Evolutionary conservation across 805 yeast species (phyloP), one percentile per base, ranked within the genome.

Genomic region (Ogataea methylovora): DNA sequence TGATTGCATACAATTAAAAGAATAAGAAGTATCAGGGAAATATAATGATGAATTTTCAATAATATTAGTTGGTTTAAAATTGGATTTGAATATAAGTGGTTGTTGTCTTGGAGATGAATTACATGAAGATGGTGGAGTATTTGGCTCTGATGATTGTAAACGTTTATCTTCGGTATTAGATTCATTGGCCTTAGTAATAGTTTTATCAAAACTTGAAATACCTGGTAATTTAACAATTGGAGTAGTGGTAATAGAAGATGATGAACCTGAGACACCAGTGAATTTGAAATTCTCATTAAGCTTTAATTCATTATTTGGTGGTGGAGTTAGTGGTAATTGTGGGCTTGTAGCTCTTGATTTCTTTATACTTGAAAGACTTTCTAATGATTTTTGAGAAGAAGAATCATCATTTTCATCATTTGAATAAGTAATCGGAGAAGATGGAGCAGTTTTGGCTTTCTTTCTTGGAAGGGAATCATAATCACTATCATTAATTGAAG

Each of bases 21-120:
- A 50, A 39, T 60, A 59, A 33, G 63, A 52, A n/a, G 65, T 60
- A 37, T 59, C 64, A 16, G 64, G 58, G 44, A 47, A 59, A 20
- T 38, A 43, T 28, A 47, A 46, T 11, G 54, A 47, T 10, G 54
- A 43, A 28, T 49, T 16, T 11, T 30, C 26, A n/a, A 23, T 9
- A 13, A 14, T 10, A 4, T 9, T 4, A 11, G 17, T 48, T 26
- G 43, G 38, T 20, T 42, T 39, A 3, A 13, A 6, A 4, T 22
- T 20, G 11, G 12, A 10, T 6, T 21, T 20, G n/a, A n/a, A n/a
- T n/a, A n/a, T n/a, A n/a, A n/a, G n/a, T 3, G 49, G 37, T 15
- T 37, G 10, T 37, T 41, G 42, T 25, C 31, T 42, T 9, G 56
- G 56, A 29, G 56, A 48, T 8, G 46, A 37, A 6, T 45, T 30